These are phyloP conservation scores for Fusarium sororula DNA, from an alignment of 2,329 filamentous ascomycete genomes.

Conservation along the genomic window DNA sequence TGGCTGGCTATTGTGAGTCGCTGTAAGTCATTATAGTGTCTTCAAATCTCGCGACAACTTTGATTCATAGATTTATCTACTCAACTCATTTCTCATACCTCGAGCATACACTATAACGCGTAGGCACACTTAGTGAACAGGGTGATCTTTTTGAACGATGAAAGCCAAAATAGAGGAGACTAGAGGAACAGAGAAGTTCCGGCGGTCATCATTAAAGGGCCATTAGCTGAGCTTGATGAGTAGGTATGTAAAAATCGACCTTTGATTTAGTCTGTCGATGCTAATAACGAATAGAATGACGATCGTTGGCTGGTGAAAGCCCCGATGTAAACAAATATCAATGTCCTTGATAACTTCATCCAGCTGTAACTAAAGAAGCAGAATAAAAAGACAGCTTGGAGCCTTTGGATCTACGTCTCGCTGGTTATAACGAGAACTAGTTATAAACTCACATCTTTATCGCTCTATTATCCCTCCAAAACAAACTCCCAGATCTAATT, in stretches of 20 bases:
- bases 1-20: not conserved
- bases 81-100: not conserved
- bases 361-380: not conserved
- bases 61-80: not conserved
- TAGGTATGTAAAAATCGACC: not conserved
- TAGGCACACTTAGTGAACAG: not conserved
- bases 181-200: not conserved
- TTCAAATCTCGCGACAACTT: not conserved
- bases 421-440: not conserved
- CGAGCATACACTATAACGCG: not conserved
- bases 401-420: not conserved
- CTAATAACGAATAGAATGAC: not conserved
- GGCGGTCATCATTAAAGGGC: not conserved
- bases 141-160: not conserved
- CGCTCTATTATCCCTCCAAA: not conserved
- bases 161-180: too few species aligned
- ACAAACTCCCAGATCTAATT: slow-evolving; percentile 1
- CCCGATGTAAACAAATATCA: not conserved
- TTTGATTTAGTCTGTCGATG: not conserved
- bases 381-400: not conserved
- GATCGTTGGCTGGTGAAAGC: not conserved
- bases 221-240: not conserved
- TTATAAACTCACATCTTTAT: not conserved
- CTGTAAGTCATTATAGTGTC: not conserved
- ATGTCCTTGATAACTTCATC: too few species aligned